Base-by-base conservation (phyloP, 2,329 filamentous ascomycete species). In the Colletotrichum sidae region DNA sequence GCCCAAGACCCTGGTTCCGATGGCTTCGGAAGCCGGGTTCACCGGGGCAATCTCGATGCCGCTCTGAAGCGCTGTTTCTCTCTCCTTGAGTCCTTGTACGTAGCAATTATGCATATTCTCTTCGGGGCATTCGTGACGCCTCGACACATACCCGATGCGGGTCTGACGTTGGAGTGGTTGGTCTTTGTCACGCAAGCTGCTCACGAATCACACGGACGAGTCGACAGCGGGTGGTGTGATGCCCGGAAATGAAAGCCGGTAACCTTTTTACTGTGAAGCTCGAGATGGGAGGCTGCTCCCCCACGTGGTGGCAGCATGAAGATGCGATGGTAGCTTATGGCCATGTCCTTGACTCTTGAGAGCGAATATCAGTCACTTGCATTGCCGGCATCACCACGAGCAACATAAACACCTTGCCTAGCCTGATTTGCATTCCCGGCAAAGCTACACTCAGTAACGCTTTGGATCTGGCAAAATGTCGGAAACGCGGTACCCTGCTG, bases 401-500 rank as follows among this genome's bases (percentile, higher is more conserved):
- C 25, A 25, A 1, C 25, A 25, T 25, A 25, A 1, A 25, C 25
- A 5, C 25, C 1, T 25, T 25, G 25, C 25, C 25, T 4, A 25
- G 25, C 25, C 25, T 25, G 25, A 1, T 1, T 25, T 25, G 25
- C 4, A 25, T 25, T 5, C 25, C 25, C 12, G 13, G 42, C 42
- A 5, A 44, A 44, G 42, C 42, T 3, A 15, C 8, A 44, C 13
- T 44, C 6, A n/a, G 13, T 15, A 15, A 13, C 42, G 44, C n/a
- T 10, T 25, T 1, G 25, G 25, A 1, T 25, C 25, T 25, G 25
- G 1, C 44, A 34, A 12, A 7, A 67, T 67, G 65, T 13, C 65
- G 8, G 47, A 35, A 13, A 46, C n/a, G 33, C n/a, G 17, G 11
- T 75, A 74, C 52, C 72, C 70, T 51, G 73, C 72, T 7, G 69